These are phyloP conservation scores for Symbiodinium natans DNA, from an alignment of 73 alveolate species.

Conservation along the genomic window DNA sequence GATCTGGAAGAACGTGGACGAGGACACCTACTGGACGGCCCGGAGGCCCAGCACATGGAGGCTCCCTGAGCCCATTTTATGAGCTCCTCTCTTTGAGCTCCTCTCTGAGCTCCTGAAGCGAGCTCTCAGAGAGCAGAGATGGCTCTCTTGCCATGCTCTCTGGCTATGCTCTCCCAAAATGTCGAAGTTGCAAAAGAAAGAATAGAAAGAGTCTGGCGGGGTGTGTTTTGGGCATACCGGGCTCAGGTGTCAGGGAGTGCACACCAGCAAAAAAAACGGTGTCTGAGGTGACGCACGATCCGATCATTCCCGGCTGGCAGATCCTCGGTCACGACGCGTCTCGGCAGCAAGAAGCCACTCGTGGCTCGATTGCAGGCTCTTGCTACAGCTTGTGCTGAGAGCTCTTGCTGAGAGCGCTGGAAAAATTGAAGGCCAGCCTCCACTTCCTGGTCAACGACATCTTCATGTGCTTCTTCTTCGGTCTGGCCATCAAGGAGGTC, in stretches of 20 bases:
- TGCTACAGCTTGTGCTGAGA: too few relatives aligned
- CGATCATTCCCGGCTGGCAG: slow-evolving; percentile 31
- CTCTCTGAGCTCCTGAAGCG: not conserved
- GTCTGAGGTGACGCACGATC: slow-evolving; percentile 27
- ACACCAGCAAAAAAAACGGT: too few relatives aligned
- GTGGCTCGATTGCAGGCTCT: too few relatives aligned
- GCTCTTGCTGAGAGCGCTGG: too few relatives aligned
- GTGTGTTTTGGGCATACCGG: too few relatives aligned
- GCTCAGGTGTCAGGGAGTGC: too few relatives aligned
- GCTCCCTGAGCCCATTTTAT: not conserved
- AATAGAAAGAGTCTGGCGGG: too few relatives aligned
- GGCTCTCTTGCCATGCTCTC: not conserved
- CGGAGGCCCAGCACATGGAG: too few relatives aligned
- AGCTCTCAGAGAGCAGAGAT: not conserved
- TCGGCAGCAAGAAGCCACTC: too few relatives aligned
- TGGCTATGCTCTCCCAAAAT: too few relatives aligned
- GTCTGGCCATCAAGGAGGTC: slow-evolving; percentile 88
- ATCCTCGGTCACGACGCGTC: slow-evolving; percentile 63
- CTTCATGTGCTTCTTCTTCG: slow-evolving; percentile 89
- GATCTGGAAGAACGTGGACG: slow-evolving; percentile 81
- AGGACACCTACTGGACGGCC: slow-evolving; percentile 39
- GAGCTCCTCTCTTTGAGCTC: not conserved
- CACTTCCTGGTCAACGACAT: slow-evolving; percentile 83
- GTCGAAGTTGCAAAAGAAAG: too few relatives aligned
- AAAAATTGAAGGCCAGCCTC: slow-evolving; percentile 36